Base-by-base conservation (phyloP, 2,329 filamentous ascomycete species). In the Camillea tinctor region DNA sequence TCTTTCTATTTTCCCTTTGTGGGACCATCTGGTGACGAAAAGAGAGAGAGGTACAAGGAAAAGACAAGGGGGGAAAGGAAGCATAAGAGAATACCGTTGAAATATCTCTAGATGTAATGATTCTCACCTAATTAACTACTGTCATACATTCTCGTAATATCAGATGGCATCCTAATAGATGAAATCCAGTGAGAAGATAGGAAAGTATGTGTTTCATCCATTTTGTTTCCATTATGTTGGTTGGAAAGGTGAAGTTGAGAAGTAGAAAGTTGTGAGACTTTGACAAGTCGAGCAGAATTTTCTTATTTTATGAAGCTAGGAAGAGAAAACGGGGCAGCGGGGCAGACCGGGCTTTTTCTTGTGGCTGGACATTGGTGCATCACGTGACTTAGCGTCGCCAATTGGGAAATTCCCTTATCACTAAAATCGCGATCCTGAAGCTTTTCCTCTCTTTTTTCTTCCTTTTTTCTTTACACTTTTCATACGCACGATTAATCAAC, bases 401-500 rank as follows among this genome's bases (percentile, higher is more conserved):
- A 11, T 8, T 8, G 13, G 13, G 36, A 54, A 52, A 21, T 54
- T 48, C 54, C 62, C 59, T 23, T 48, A 50, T 21, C 21, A 23
- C 49, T 9, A 50, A 19, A 23, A 22, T 50, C 49, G 49, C 13
- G 49, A 50, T 21, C 19, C 49, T 19, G 19, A 23, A 55, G 64
- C 56, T 30, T 30, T 3, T 30, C 7, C 26, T 59, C 68, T 62
- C 52, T 59, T 59, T 64, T 68, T 53, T 64, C 57, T 60, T 67
- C 67, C 71, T 68, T 68, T 72, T 72, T 64, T 64, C 71, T 73
- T 83, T 76, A 84, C 81, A 84, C 81, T 78, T 73, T 73, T 75
- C 68, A 69, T 57, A 58, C 59, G 83, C 83, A 85, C 81, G 77
- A 84, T 80, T 80, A 85, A 86, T 86, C 83, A 86, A 86, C 81